phyloP scores from a whole-genome alignment of 2,329 filamentous ascomycete species.

The Fusarium brachygibbosum region DNA sequence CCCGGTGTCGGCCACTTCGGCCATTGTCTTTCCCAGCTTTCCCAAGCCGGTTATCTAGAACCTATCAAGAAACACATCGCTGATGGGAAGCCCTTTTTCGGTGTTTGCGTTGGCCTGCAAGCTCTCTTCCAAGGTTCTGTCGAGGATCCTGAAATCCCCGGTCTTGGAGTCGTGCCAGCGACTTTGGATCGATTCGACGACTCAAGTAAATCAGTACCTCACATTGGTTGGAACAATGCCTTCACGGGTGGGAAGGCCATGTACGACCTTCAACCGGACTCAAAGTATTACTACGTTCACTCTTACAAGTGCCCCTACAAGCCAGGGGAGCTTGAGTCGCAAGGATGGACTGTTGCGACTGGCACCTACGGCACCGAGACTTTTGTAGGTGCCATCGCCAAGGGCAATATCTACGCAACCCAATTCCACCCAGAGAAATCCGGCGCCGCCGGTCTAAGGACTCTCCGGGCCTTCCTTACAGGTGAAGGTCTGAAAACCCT shows the following conservation, averaged over 20 bases:
- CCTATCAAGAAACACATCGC: conserved; percentile 86
- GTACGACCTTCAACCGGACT: conserved; percentile 82
- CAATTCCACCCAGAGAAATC: conserved; percentile 99
- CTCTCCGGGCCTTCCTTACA: conserved; percentile 88
- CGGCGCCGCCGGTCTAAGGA: conserved; percentile 86
- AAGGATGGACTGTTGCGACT: conserved; percentile 94
- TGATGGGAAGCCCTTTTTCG: conserved; percentile 97
- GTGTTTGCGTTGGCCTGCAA: conserved; percentile 95
- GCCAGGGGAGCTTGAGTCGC: conserved; percentile 78
- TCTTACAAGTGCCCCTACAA: conserved; percentile 88
- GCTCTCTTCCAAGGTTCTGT: conserved; percentile 88
- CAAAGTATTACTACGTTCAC: conserved; percentile 99
- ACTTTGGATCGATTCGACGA: conserved; percentile 82
- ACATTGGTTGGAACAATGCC: conserved; percentile 98
- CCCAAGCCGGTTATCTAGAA: conserved; percentile 84
- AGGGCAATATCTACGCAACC: conserved; percentile 87
- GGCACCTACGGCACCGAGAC: conserved; percentile 88
- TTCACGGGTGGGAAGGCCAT: conserved; percentile 71
- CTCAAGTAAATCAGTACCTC: conserved; percentile 88
- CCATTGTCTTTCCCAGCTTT: conserved; percentile 89
- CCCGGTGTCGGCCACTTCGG: conserved; percentile 98
- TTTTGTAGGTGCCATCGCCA: conserved; percentile 91
- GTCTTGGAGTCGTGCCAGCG: conserved; percentile 80
- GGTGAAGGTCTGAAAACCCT: conserved; percentile 72
- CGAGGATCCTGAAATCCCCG: conserved; percentile 79